A percentile compares a stretch with the other conserved stretches of the same genome.
Evolutionary conservation across 345 rosid genomes (phyloP).

Genomic region (Mallotus nudiflorus): DNA sequence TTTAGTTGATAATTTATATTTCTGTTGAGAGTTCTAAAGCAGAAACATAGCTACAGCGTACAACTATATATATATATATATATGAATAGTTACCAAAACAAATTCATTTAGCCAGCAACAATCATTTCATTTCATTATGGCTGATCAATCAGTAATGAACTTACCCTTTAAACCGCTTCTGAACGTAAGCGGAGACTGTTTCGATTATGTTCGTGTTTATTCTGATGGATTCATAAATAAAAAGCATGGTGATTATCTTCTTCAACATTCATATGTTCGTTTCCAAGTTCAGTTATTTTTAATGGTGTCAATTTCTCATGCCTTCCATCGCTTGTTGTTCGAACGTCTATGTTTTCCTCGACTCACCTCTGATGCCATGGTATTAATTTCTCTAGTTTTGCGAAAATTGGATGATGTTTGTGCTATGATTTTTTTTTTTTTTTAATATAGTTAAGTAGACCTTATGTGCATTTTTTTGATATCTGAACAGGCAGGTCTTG

Average conservation of each 20-base stretch:
- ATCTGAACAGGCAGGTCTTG: background rate
- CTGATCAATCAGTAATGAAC: no score
- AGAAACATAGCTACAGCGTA: no score
- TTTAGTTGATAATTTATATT: no score
- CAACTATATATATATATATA: no score
- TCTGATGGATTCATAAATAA: constrained; percentile 31
- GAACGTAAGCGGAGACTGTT: constrained; percentile 19
- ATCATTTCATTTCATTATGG: no score
- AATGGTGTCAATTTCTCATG: constrained; percentile 10
- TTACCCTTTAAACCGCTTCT: background rate
- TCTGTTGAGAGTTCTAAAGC: no score
- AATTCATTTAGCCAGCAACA: no score
- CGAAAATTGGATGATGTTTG: no score
- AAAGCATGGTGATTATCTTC: constrained; percentile 5
- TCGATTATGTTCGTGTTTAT: constrained; percentile 11
- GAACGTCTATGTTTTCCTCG: constrained; percentile 27
- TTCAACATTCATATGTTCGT: constrained; percentile 24
- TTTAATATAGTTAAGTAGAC: no score
- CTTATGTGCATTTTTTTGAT: no score
- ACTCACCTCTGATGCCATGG: constrained; percentile 23
- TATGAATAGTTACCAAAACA: no score
- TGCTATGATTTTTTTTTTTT: no score
- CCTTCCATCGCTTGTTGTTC: constrained; percentile 18
- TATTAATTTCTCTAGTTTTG: background rate
- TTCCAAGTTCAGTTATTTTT: constrained; percentile 23